phyloP scores from a whole-genome alignment of 2,329 filamentous ascomycete genomes.

The Pyrenochaeta sp. region DNA sequence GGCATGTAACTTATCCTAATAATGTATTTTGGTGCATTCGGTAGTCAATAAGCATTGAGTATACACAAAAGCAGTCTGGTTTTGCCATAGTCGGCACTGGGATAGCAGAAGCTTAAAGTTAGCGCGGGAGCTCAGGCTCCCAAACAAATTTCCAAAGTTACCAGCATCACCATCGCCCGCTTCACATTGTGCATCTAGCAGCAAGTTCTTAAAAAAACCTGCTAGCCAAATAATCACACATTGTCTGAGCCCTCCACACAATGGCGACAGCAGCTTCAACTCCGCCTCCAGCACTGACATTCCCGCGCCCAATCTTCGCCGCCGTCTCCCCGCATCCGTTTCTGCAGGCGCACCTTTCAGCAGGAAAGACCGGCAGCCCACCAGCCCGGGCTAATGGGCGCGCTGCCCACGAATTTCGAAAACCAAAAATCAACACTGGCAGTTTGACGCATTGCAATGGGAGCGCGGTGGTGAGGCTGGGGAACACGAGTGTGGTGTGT shows the following conservation, averaged over 20 bases:
- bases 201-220: constrained; percentile 2
- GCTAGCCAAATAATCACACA: neutral
- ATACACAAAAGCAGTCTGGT: too few species aligned
- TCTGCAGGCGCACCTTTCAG: constrained; percentile 87
- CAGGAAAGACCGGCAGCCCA: constrained; percentile 55
- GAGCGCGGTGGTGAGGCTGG: constrained; percentile 85
- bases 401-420: constrained; percentile 71
- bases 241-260: neutral
- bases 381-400: constrained; percentile 85
- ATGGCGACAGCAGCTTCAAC: constrained; percentile 34
- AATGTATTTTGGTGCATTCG: neutral
- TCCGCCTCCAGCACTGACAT: constrained; percentile 51
- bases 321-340: constrained; percentile 90
- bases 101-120: constrained; percentile 26
- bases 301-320: constrained; percentile 78
- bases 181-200: neutral
- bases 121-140: constrained; percentile 36
- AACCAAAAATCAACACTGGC: constrained; percentile 79
- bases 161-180: constrained; percentile 6
- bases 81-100: too few species aligned
- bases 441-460: constrained; percentile 90
- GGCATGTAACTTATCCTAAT: neutral
- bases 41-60: too few species aligned
- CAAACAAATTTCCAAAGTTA: constrained; percentile 43
- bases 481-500: constrained; percentile 94